phyloP scores from a whole-genome alignment of 306 rosid genomes.

The Arachis stenosperma region DNA sequence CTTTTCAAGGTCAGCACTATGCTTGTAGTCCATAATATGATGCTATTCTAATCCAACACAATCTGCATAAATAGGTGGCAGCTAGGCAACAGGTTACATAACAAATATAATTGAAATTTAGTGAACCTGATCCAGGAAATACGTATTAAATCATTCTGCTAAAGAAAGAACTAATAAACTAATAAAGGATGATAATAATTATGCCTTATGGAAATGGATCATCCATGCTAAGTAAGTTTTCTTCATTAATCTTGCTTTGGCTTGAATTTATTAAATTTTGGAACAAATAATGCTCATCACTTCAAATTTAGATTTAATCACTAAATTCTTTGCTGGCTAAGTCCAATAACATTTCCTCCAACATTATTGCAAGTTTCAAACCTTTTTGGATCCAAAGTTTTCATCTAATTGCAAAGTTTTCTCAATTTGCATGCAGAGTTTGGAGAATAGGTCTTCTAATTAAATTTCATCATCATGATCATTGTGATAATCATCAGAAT shows the following conservation, averaged over 20 bases:
- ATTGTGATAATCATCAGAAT: neutral
- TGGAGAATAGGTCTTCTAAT: neutral
- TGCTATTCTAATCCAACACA: conserved; percentile 30
- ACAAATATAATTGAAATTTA: neutral
- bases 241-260: conserved; percentile 3
- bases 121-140: conserved; percentile 15
- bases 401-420: conserved; percentile 10
- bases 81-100: conserved; percentile 14
- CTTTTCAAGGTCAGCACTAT: conserved; percentile 83
- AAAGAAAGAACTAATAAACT: conserved; percentile 8
- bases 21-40: conserved; percentile 36
- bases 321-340: conserved; percentile 3
- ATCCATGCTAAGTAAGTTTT: conserved; percentile 21
- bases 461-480: neutral
- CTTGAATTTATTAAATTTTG: conserved; percentile 15
- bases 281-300: conserved; percentile 12
- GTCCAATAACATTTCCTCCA: neutral
- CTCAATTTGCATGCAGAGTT: neutral
- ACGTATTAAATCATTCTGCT: conserved; percentile 1
- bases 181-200: neutral
- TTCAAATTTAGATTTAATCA: neutral
- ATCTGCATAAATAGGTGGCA: conserved; percentile 13
- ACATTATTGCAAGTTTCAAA: conserved; percentile 1
- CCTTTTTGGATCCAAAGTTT: conserved; percentile 7
- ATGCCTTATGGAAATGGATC: neutral